Conservation (phyloP, 371 early-diverging fungal species). For the Mycotypha africana region DNA sequence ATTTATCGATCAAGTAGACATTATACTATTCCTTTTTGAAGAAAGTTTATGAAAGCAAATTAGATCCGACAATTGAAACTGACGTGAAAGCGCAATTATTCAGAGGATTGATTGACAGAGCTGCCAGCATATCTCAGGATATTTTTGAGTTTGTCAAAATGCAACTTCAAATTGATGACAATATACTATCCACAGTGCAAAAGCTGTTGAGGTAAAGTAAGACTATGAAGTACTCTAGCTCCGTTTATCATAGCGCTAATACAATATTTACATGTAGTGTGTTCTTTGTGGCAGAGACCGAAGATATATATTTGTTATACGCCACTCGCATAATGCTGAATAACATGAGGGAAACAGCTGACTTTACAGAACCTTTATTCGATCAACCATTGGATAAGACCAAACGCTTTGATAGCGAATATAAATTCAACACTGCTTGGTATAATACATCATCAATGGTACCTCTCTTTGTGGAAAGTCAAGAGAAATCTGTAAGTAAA, state of each 20-base stretch:
- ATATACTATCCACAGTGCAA: slow-evolving; percentile 36
- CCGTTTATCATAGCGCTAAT: no score
- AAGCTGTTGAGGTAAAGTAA: slow-evolving; percentile 36
- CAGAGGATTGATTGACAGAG: slow-evolving; percentile 52
- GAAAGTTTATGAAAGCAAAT: slow-evolving; percentile 2
- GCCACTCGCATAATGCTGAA: slow-evolving; percentile 57
- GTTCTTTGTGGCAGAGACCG: slow-evolving; percentile 59
- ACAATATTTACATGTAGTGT: slow-evolving; percentile 25
- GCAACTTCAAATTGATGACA: slow-evolving; percentile 21
- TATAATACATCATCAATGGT: slow-evolving; percentile 54
- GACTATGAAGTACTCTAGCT: no score
- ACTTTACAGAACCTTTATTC: slow-evolving; percentile 56
- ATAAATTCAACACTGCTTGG: slow-evolving; percentile 59
- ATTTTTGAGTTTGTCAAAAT: slow-evolving; percentile 46
- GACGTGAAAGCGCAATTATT: slow-evolving; percentile 2
- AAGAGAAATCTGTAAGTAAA: slow-evolving; percentile 9
- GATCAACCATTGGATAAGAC: slow-evolving; percentile 52
- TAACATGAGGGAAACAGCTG: slow-evolving; percentile 51
- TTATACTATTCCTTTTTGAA: slow-evolving; percentile 26
- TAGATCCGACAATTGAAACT: not conserved
- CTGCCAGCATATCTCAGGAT: slow-evolving; percentile 42
- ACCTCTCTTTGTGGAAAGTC: slow-evolving; percentile 65
- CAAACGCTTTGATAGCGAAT: slow-evolving; percentile 48
- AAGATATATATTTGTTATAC: slow-evolving; percentile 58
- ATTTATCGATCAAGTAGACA: no score